Conservation (phyloP, 1,284 basidiomycete genomes). For the Fomes fomentarius region DNA sequence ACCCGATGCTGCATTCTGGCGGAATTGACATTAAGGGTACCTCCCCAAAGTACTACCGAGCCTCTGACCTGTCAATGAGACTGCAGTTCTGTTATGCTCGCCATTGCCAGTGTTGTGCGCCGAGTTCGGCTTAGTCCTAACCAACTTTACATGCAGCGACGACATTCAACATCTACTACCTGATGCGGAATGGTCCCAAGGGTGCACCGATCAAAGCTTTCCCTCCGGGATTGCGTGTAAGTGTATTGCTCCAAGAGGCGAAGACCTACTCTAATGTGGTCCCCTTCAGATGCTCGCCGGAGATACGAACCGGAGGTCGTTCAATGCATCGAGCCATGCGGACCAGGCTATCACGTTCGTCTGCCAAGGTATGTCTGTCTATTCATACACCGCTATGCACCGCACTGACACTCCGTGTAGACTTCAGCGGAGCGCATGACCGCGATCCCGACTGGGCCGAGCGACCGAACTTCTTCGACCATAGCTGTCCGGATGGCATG, state of each 20-base stretch:
- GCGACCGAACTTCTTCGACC: slow-evolving; percentile 33
- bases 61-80: no score
- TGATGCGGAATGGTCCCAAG: slow-evolving; percentile 25
- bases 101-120: no score
- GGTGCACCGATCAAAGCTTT: slow-evolving; percentile 30
- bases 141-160: slow-evolving; percentile 8
- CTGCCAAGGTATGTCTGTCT: slow-evolving; percentile 36
- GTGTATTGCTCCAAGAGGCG: no score
- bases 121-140: slow-evolving; percentile 2
- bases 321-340: slow-evolving; percentile 39
- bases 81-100: no score
- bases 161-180: slow-evolving; percentile 34
- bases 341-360: slow-evolving; percentile 45
- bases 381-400: background rate
- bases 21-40: no score
- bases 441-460: slow-evolving; percentile 30
- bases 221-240: slow-evolving; percentile 33
- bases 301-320: slow-evolving; percentile 37
- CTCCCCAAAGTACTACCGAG: no score
- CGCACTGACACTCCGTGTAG: slow-evolving; percentile 1
- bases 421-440: slow-evolving; percentile 36
- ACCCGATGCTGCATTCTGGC: no score
- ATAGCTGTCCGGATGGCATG: slow-evolving; percentile 42
- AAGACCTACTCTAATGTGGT: no score
- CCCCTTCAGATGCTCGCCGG: slow-evolving; percentile 51